Evolutionary conservation across 495 filamentous ascomycete genomes (phyloP).

Genomic region (Evansstolkia leycettana): DNA sequence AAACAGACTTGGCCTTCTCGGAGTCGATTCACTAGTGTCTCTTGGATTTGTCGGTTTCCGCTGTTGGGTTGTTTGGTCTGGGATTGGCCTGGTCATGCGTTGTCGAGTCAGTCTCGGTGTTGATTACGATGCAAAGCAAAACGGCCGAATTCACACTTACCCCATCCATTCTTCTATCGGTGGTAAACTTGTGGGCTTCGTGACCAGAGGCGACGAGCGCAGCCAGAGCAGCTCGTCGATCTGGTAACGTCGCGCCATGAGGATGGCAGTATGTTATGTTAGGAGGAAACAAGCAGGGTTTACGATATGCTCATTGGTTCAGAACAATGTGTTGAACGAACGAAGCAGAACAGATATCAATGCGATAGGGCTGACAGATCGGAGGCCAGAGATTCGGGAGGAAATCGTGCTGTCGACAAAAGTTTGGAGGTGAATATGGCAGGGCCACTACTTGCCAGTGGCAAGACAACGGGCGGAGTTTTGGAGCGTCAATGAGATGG

Average conservation of each 20-base stretch:
- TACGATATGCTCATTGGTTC: slow-evolving; percentile 25
- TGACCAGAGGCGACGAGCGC: slow-evolving; percentile 70
- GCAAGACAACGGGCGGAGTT: slow-evolving; percentile 20
- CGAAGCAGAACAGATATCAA: slow-evolving; percentile 5
- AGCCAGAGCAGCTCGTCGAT: slow-evolving; percentile 67
- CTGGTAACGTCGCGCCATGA: slow-evolving; percentile 57
- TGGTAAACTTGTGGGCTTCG: slow-evolving; percentile 69
- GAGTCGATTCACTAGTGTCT: slow-evolving; percentile 31
- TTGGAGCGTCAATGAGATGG: slow-evolving; percentile 13
- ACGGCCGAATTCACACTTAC: no score
- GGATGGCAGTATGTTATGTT: slow-evolving; percentile 12
- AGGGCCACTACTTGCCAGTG: slow-evolving; percentile 11
- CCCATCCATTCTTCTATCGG: slow-evolving; percentile 98
- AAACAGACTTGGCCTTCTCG: slow-evolving; percentile 46
- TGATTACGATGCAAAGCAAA: no score
- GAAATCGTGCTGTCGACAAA: no score
- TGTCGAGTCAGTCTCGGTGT: not conserved
- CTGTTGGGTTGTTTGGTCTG: slow-evolving; percentile 33
- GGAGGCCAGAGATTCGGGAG: no score
- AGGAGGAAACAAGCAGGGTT: slow-evolving; percentile 7
- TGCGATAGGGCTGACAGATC: no score
- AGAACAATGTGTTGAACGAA: not conserved
- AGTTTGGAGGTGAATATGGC: no score
- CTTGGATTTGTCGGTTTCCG: slow-evolving; percentile 31
- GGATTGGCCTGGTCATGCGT: slow-evolving; percentile 23